Evolutionary conservation across 1,139 yeast species (phyloP).

Genomic region (Petasospora rhodanensis): DNA sequence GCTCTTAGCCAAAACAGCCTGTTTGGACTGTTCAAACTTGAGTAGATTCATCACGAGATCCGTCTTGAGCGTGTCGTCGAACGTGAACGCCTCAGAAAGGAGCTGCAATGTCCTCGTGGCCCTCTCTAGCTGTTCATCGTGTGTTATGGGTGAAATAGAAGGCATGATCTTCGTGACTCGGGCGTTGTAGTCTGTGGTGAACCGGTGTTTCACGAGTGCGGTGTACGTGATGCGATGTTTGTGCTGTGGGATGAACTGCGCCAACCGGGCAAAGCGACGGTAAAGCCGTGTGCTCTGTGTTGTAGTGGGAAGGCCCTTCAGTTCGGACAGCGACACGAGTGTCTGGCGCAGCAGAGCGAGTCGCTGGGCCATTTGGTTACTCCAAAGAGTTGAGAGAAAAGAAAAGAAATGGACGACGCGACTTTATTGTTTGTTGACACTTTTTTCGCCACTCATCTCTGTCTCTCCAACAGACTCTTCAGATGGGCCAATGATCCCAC

Average conservation of each 20-base stretch:
- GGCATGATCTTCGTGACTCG: conserved; percentile 3
- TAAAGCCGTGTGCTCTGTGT: conserved; percentile 1
- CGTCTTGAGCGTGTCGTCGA: conserved; percentile 1
- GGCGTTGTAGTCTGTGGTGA: conserved; percentile 5
- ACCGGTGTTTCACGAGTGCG: conserved; percentile 6
- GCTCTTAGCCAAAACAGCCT: conserved; percentile 2
- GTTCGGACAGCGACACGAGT: too few species aligned
- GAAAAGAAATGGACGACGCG: too few species aligned
- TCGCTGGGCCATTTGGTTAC: too few species aligned
- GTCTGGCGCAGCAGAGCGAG: too few species aligned
- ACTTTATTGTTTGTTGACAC: too few species aligned
- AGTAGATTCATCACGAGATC: conserved; percentile 11
- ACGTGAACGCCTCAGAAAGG: conserved; percentile 9
- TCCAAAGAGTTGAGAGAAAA: too few species aligned
- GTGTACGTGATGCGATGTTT: conserved; percentile 6
- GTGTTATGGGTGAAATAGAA: neutral
- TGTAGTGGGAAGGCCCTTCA: too few species aligned
- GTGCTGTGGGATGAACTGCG: conserved; percentile 6
- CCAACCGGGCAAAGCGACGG: conserved; percentile 7
- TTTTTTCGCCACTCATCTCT: too few species aligned
- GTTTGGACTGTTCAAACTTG: conserved; percentile 10
- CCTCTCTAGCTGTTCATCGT: conserved; percentile 4
- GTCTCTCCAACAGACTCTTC: too few species aligned
- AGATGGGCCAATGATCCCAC: too few species aligned
- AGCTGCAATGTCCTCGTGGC: conserved; percentile 10